These are phyloP conservation scores for Microstegium vimineum DNA, from an alignment of 176 grass and related monocot genomes.

Conservation along the genomic window DNA sequence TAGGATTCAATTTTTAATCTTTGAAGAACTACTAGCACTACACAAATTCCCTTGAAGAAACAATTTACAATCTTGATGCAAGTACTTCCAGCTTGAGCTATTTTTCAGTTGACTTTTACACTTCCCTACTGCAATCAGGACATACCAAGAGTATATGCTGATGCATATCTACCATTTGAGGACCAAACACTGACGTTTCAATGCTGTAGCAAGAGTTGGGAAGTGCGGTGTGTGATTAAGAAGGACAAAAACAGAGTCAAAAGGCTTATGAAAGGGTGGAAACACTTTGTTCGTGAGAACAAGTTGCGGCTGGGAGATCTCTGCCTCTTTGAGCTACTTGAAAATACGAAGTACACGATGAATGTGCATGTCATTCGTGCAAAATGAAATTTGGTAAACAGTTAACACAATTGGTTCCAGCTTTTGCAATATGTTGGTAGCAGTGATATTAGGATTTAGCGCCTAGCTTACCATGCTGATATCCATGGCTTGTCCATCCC, in stretches of 20 bases:
- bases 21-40: not conserved
- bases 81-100: not conserved
- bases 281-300: constrained; percentile 21
- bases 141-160: not conserved
- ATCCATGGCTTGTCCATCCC: not conserved
- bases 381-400: not conserved
- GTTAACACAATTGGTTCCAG: not conserved
- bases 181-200: not conserved
- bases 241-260: not conserved
- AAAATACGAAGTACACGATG: not conserved
- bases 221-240: not conserved
- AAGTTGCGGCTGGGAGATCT: constrained; percentile 35
- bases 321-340: constrained; percentile 44
- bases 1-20: not conserved
- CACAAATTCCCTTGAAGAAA: not conserved
- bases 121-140: not conserved
- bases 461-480: not conserved
- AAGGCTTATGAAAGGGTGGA: constrained; percentile 21
- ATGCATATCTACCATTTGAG: constrained; percentile 13
- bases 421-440: not conserved
- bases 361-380: constrained; percentile 23
- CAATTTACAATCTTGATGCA: not conserved
- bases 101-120: not conserved
- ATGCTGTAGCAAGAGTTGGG: not conserved
- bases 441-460: not conserved